phyloP scores from a whole-genome alignment of 306 rosid species.

The Medicago arabica region DNA sequence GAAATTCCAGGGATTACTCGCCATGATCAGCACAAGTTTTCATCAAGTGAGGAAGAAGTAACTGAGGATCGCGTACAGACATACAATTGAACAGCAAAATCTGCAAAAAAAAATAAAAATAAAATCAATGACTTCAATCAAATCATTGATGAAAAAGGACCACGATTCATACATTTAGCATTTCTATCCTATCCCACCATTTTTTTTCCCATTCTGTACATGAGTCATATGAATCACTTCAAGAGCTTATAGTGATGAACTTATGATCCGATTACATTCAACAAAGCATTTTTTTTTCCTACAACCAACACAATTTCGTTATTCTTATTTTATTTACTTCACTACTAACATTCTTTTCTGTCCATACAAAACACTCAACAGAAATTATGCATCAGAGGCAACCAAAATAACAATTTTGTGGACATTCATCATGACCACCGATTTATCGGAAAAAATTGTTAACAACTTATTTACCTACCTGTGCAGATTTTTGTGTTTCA shows the following conservation, averaged over 20 bases:
- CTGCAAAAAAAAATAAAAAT: slow-evolving; percentile 48
- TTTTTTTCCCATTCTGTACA: not conserved
- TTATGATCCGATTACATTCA: slow-evolving; percentile 16
- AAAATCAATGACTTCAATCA: slow-evolving; percentile 31
- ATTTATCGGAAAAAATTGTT: slow-evolving; percentile 26
- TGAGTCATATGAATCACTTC: slow-evolving; percentile 21
- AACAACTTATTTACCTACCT: slow-evolving; percentile 57
- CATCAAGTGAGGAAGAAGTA: slow-evolving; percentile 86
- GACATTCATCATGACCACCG: slow-evolving; percentile 7
- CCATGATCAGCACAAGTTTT: slow-evolving; percentile 87
- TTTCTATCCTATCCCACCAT: slow-evolving; percentile 13
- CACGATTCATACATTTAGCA: slow-evolving; percentile 19
- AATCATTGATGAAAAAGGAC: slow-evolving; percentile 36
- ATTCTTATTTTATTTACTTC: not conserved
- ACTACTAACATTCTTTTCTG: no score
- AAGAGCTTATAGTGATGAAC: slow-evolving; percentile 18
- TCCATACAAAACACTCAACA: no score
- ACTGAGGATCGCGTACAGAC: slow-evolving; percentile 88
- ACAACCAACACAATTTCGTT: slow-evolving; percentile 26
- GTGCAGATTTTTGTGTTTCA: slow-evolving; percentile 55
- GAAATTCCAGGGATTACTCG: slow-evolving; percentile 46
- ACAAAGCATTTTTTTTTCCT: slow-evolving; percentile 26
- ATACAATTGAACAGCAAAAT: slow-evolving; percentile 93
- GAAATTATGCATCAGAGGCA: no score
- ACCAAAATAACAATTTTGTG: no score